Evolutionary conservation across 352 stramenopile genomes (phyloP), one percentile per base, ranked within the genome.

Genomic region (Peronospora farinosa): DNA sequence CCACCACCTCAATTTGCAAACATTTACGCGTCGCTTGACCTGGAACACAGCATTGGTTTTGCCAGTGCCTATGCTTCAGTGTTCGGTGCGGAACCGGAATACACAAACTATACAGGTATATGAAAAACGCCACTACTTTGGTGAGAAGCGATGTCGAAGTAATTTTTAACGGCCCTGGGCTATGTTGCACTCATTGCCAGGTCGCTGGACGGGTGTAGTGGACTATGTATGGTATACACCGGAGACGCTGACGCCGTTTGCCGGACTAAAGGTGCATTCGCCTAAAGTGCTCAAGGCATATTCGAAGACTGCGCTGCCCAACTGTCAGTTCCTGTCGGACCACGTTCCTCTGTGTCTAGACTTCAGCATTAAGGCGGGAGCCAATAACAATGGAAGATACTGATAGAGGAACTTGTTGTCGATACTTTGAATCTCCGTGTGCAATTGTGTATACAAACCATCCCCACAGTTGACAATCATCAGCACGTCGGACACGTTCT

Each of bases 221-320:
- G 97, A 99, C 70, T 99, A 99, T 65, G 95, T 99, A 57, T 99
- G 96, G 95, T 98, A 98, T 77, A 97, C 88, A 13, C 75, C 83
- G 7, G 82, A 94, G 60, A 88, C 92, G 60, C 65, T 99, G 45
- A 89, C 84, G 45, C 88, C 96, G 19, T 84, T 98, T 41, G 93
- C 91, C 2, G 92, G 95, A 0, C 86, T 97, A 19, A 91, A 95
- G 32, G 86, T 99, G 47, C 96, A 97, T 21, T 65, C 88, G 30
- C 88, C 95, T 39, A 69, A 86, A 48, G 75, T 95, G 47, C 67
- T 99, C 37, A 84, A 90, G 25, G 63, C 72, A 25, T 88, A 95
- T 68, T 59, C 74, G 12, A 95, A 95, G 53, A 93, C 95, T 32
- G 88, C 88, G 43, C 72, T 99, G 61, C 96, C 96, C 51, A 98